Evolutionary conservation across 2,329 filamentous ascomycete genomes (phyloP).

Genomic region (Gaeumannomyces tritici): DNA sequence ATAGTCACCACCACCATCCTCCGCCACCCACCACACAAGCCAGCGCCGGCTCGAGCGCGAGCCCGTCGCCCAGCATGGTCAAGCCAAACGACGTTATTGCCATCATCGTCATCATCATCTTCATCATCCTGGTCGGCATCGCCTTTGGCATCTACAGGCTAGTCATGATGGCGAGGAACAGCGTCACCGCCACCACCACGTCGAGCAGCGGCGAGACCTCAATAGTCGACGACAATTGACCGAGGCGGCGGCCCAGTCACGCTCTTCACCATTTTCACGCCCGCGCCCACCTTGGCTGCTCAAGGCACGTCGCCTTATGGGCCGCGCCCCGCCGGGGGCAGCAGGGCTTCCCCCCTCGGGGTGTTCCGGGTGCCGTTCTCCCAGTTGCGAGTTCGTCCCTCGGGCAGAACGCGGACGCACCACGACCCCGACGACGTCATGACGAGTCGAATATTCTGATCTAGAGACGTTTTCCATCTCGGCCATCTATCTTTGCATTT

Average conservation of each 20-base stretch:
- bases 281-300: too few species aligned
- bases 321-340: too few species aligned
- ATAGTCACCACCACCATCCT: background rate
- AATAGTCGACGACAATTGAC: conserved; percentile 4
- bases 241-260: background rate
- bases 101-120: conserved; percentile 58
- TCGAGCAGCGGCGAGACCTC: conserved; percentile 12
- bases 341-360: background rate
- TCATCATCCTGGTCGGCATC: conserved; percentile 50
- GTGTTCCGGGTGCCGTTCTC: background rate
- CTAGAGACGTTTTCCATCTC: background rate
- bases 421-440: background rate
- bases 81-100: conserved; percentile 60
- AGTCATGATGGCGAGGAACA: conserved; percentile 39
- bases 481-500: background rate
- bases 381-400: background rate
- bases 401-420: background rate
- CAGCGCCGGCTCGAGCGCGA: conserved; percentile 1
- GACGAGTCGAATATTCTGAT: background rate
- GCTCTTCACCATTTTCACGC: background rate
- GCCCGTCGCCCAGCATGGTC: conserved; percentile 34
- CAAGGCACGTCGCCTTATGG: background rate
- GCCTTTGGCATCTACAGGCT: conserved; percentile 56
- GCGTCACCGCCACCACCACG: conserved; percentile 26
- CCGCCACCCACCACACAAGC: background rate